Conservation (phyloP, 345 rosid genomes). For the Populus davidiana region DNA sequence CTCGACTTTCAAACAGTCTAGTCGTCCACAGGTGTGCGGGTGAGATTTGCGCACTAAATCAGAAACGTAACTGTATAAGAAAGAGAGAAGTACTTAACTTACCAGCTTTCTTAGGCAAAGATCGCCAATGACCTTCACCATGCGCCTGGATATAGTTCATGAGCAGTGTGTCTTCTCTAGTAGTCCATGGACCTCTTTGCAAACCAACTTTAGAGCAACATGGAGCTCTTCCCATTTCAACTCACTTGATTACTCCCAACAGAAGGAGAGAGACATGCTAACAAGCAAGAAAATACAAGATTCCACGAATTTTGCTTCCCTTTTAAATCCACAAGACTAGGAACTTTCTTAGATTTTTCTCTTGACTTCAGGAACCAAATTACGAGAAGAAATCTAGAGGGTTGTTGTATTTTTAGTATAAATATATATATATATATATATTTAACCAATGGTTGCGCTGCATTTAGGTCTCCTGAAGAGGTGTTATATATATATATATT, state of each 20-base stretch:
- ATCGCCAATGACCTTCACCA: constrained; percentile 50
- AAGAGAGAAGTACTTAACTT: background rate
- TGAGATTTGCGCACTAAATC: background rate
- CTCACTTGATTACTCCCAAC: background rate
- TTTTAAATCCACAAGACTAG: background rate
- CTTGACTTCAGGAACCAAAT: background rate
- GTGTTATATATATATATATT: background rate
- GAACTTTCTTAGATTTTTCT: too few species aligned
- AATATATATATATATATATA: too few species aligned
- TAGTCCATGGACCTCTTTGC: constrained; percentile 46
- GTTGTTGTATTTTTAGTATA: too few species aligned
- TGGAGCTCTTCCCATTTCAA: constrained; percentile 42
- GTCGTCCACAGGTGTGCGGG: background rate
- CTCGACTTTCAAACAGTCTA: background rate
- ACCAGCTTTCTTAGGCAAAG: constrained; percentile 46
- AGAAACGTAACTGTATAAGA: background rate
- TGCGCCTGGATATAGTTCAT: constrained; percentile 27
- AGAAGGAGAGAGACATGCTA: background rate
- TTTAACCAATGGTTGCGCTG: too few species aligned
- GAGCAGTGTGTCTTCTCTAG: constrained; percentile 39
- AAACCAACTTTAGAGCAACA: constrained; percentile 46
- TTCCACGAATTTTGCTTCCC: too few species aligned
- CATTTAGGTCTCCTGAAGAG: too few species aligned
- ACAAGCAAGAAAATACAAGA: background rate
- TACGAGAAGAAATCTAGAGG: too few species aligned